Percentiles rank a stretch among this genome's conserved stretches.
phyloP scores from a whole-genome alignment of 2,329 filamentous ascomycete genomes.

The Colletotrichum sp. region DNA sequence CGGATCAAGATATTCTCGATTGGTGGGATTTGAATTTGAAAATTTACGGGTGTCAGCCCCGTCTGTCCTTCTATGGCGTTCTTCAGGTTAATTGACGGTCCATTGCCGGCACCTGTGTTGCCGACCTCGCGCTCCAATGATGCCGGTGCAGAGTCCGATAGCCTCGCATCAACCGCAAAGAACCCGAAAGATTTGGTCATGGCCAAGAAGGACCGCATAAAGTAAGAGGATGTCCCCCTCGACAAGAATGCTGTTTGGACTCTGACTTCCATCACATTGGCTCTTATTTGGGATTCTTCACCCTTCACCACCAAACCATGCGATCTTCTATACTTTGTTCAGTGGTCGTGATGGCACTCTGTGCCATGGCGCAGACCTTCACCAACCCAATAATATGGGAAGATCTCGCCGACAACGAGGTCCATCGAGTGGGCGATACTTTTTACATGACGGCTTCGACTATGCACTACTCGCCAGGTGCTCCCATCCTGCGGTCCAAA shows the following conservation, averaged over 20 bases:
- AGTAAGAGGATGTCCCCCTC: rapidly evolving
- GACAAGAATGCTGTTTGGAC: background rate
- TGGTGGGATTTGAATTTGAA: background rate
- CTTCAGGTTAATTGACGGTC: background rate
- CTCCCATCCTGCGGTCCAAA: constrained; percentile 52
- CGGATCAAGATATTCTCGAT: background rate
- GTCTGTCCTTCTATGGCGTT: background rate
- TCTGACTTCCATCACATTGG: background rate
- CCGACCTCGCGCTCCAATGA: background rate
- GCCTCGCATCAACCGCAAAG: background rate
- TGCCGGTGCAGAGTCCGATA: background rate
- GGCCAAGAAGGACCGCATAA: too few relatives aligned
- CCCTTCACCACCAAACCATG: background rate
- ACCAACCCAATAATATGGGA: constrained; percentile 55
- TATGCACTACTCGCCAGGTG: constrained; percentile 54
- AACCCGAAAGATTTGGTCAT: background rate
- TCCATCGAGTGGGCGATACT: constrained; percentile 38
- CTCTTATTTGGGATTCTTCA: rapidly evolving
- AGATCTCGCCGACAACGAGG: constrained; percentile 55
- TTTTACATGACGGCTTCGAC: constrained; percentile 56
- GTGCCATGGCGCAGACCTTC: constrained; percentile 25
- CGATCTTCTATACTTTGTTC: rapidly evolving
- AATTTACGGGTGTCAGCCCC: background rate
- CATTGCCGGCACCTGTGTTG: background rate
- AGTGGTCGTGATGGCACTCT: background rate